Evolutionary conservation across 139 green algal species (phyloP), one percentile per base, ranked within the genome.

Genomic region (Chlamydomonas asymmetrica): DNA sequence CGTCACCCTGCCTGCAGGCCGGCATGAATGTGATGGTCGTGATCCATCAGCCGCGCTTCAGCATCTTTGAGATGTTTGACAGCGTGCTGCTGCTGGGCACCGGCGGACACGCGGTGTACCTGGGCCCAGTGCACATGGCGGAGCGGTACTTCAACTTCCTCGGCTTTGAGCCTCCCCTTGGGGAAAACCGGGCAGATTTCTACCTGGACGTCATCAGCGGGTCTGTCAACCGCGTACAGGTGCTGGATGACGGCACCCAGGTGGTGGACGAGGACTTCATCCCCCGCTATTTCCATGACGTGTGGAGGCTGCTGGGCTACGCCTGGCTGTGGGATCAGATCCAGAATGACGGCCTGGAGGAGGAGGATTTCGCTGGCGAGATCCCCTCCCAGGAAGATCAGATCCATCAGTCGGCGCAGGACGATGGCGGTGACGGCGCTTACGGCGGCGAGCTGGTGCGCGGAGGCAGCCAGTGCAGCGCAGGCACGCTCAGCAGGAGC

Each of bases 31-130:
- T 82, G 6, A 75, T 92, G 25, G 82, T 84, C 4, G 87, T 92
- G 48, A 90, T 97, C 52, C 92, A 97, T 74, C 92, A 97, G 87
- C 93, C 92, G 3, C 85, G 86, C 61, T 93, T 84, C 78, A 79
- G 76, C n/a, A 86, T 94, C 45, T 97, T 96, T 72, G 50, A 80
- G 72, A 50, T 85, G 63, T 85, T 82, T 73, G 73, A 77, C 34
- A 43, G n/a, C 37, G 66, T 93, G 56, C 63, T 96, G 67, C 81
- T 96, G 43, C 87, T 97, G 73, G 84, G 74, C 50, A 88, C 88
- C 60, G 87, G 85, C 32, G 80, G 88, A n/a, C 64, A 69, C 39
- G 84, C 88, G 3, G 89, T 88, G 22, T 93, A 85, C 75, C 59
- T 82, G 50, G 88, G 89, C 13, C 83, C 85, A 32, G 66, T 73